Evolutionary conservation across 2,329 filamentous ascomycete species (phyloP).

Genomic region (Dryadomyces sulphureus): DNA sequence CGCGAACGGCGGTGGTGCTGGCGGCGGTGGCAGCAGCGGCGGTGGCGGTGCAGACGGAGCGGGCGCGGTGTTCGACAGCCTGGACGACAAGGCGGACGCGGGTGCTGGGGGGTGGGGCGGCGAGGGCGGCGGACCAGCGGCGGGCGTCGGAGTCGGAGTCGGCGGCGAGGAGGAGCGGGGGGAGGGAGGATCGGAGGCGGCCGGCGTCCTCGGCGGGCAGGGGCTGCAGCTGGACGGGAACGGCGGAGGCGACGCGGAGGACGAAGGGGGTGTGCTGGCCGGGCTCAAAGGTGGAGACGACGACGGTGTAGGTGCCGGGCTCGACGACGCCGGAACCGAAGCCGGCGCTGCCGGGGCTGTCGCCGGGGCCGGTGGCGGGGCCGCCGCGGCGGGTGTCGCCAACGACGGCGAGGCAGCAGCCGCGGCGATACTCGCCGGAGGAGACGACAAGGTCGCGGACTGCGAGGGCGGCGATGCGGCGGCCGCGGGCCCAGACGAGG

Average conservation of each 20-base stretch:
- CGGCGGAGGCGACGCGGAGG: conserved; percentile 53
- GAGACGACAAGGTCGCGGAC: conserved; percentile 66
- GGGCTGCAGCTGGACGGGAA: conserved; percentile 37
- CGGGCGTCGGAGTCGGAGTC: conserved; percentile 10
- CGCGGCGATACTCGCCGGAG: conserved; percentile 78
- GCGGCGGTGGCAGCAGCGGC: conserved; percentile 13
- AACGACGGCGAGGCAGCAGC: conserved; percentile 54
- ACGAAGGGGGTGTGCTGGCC: conserved; percentile 62
- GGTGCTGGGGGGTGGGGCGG: conserved; percentile 32
- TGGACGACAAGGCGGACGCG: conserved; percentile 38
- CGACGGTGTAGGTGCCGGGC: conserved; percentile 67
- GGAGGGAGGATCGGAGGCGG: conserved; percentile 45
- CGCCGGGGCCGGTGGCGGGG: conserved; percentile 3
- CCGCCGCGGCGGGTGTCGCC: neutral
- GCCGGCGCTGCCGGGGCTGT: conserved; percentile 5
- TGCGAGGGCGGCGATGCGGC: conserved; percentile 54
- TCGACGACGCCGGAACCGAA: conserved; percentile 31
- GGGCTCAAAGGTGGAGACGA: conserved; percentile 81
- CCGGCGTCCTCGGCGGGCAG: conserved; percentile 66
- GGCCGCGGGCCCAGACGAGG: conserved; percentile 54
- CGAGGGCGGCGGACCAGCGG: conserved; percentile 24
- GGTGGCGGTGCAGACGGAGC: conserved; percentile 12
- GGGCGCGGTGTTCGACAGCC: conserved; percentile 7
- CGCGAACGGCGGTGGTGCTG: conserved; percentile 34
- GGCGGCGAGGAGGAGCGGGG: conserved; percentile 25